These are phyloP conservation scores for Coemansia biformis DNA, from an alignment of 192 early-diverging fungal genomes.

Conservation along the genomic window DNA sequence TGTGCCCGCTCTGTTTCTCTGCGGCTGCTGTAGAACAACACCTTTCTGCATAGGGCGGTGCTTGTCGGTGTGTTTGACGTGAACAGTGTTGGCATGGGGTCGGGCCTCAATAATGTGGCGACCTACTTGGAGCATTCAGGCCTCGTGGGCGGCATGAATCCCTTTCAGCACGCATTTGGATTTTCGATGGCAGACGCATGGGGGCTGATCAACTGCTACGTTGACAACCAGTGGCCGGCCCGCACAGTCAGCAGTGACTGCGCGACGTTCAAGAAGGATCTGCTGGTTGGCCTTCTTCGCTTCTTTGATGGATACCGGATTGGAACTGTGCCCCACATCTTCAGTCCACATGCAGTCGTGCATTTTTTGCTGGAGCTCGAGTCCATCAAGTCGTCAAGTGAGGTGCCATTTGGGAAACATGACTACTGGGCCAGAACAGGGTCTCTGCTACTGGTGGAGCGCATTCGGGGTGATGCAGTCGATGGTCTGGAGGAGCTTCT, in stretches of 20 bases:
- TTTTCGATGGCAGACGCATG: constrained; percentile 2
- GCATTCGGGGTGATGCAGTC: too few relatives aligned
- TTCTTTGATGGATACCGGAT: constrained; percentile 6
- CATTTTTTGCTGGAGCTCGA: background rate
- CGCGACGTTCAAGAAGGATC: background rate
- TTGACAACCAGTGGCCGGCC: constrained; percentile 1
- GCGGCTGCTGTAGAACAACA: constrained; percentile 2
- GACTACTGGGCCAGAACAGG: too few relatives aligned
- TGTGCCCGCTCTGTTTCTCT: too few relatives aligned
- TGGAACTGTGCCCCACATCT: background rate
- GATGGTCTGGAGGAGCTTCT: too few relatives aligned
- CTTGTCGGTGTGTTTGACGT: constrained; percentile 7
- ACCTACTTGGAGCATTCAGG: constrained; percentile 1
- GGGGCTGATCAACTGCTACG: background rate
- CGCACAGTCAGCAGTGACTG: background rate
- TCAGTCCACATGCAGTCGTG: constrained; percentile 1
- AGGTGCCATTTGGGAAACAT: too few relatives aligned
- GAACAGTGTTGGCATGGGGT: background rate
- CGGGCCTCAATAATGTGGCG: constrained; percentile 8
- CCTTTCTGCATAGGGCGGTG: constrained; percentile 1
- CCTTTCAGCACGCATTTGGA: constrained; percentile 8
- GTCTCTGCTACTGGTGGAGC: too few relatives aligned
- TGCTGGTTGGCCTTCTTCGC: background rate
- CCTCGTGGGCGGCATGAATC: background rate
- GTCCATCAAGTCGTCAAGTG: too few relatives aligned